Conservation (phyloP, 768 basidiomycete genomes). For the Mycena crocata region DNA sequence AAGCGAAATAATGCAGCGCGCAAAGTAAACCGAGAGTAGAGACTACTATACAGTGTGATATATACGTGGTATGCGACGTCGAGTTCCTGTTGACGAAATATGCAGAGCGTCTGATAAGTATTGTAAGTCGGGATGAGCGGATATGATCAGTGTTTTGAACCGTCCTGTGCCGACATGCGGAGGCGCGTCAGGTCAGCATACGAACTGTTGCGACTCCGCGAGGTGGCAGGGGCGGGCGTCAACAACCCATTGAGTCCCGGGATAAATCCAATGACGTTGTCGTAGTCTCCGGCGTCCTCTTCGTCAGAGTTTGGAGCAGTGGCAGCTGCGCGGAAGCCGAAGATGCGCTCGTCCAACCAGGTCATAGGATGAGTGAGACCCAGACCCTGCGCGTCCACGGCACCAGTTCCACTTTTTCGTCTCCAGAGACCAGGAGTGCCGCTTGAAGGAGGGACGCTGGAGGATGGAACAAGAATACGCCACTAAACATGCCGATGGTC, state of each 20-base stretch:
- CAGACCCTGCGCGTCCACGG: constrained; percentile 85
- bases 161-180: constrained; percentile 18
- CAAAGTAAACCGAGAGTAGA: constrained; percentile 34
- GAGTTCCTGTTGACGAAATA: background rate
- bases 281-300: constrained; percentile 94
- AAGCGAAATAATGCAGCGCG: constrained; percentile 39
- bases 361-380: constrained; percentile 85
- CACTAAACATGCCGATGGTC: constrained; percentile 55
- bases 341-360: constrained; percentile 94
- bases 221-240: background rate
- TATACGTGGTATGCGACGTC: background rate
- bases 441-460: constrained; percentile 85
- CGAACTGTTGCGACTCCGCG: constrained; percentile 31
- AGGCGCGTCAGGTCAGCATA: constrained; percentile 30
- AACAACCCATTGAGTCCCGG: constrained; percentile 38
- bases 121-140: background rate
- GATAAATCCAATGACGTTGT: constrained; percentile 83
- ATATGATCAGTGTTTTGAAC: background rate
- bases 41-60: background rate
- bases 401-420: constrained; percentile 83
- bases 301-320: constrained; percentile 81
- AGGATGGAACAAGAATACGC: constrained; percentile 86
- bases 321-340: constrained; percentile 78
- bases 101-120: background rate
- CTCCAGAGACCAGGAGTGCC: constrained; percentile 81